These are phyloP conservation scores for Calonectria fujianensis DNA, from an alignment of 2,329 filamentous ascomycete genomes.

Conservation along the genomic window DNA sequence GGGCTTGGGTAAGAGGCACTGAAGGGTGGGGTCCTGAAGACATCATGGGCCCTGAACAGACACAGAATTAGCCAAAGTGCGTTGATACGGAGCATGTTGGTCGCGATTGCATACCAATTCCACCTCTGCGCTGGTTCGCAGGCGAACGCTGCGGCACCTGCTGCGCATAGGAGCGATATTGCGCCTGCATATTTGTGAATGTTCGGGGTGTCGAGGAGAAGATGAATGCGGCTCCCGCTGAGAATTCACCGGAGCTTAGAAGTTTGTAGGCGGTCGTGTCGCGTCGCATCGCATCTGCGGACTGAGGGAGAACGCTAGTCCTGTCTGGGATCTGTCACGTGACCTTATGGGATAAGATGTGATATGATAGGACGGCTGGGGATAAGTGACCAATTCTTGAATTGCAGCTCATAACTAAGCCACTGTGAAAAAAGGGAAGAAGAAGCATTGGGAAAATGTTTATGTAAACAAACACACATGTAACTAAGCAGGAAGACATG, in stretches of 20 bases:
- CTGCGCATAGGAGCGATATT: conserved; percentile 72
- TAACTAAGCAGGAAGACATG: neutral
- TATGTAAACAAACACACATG: neutral
- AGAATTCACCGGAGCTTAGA: conserved; percentile 20
- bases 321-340: conserved; percentile 47
- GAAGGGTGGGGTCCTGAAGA: conserved; percentile 71
- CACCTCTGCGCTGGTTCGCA: conserved; percentile 70
- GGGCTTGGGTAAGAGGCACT: conserved; percentile 72
- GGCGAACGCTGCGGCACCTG: conserved; percentile 70
- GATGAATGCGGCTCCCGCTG: conserved; percentile 38
- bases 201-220: conserved; percentile 30
- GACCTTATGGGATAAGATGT: conserved; percentile 24
- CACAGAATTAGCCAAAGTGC: conserved; percentile 37
- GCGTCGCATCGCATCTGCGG: conserved; percentile 51
- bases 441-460: neutral
- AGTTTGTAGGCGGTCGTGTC: conserved; percentile 49
- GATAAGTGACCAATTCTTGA: neutral
- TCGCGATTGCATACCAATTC: conserved; percentile 67
- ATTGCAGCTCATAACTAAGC: neutral
- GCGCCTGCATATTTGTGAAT: conserved; percentile 68
- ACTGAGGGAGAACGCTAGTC: conserved; percentile 47
- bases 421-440: too few relatives aligned
- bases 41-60: conserved; percentile 72
- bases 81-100: conserved; percentile 19
- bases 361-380: neutral